Conservation (phyloP, 495 filamentous ascomycete genomes). For the Durotheca rogersii region DNA sequence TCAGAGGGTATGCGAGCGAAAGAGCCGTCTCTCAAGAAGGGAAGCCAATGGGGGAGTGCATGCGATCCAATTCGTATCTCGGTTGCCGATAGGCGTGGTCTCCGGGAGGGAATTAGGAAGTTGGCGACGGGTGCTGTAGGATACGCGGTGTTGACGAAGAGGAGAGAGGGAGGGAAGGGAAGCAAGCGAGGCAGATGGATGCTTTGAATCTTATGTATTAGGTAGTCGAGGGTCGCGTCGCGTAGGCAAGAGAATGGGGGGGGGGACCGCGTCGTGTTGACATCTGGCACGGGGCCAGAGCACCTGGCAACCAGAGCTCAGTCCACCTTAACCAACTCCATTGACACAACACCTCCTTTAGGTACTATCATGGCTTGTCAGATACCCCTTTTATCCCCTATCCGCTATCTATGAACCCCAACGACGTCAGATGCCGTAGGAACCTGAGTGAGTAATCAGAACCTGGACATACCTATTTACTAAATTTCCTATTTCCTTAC, state of each 20-base stretch:
- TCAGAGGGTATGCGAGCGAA: slow-evolving; percentile 35
- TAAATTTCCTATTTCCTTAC: no score
- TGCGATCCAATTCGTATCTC: slow-evolving; percentile 29
- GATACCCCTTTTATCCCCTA: no score
- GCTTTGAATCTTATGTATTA: no score
- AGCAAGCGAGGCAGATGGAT: no score
- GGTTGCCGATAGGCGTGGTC: slow-evolving; percentile 19
- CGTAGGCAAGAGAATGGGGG: not conserved
- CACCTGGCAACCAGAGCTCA: not conserved
- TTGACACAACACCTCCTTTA: no score
- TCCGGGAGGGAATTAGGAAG: slow-evolving; percentile 23
- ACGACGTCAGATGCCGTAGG: no score
- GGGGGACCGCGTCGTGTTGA: slow-evolving; percentile 1
- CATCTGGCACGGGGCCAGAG: slow-evolving; percentile 9
- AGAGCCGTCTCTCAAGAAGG: slow-evolving; percentile 32
- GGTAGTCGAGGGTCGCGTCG: not conserved
- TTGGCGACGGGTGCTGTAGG: slow-evolving; percentile 30
- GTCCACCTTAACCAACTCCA: no score
- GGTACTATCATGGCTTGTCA: no score
- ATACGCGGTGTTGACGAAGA: slow-evolving; percentile 32
- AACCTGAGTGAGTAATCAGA: no score
- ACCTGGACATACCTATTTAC: no score
- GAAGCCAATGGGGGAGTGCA: slow-evolving; percentile 7
- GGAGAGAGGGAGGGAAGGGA: slow-evolving; percentile 20
- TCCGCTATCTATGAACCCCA: no score